A percentile compares a stretch with the other conserved stretches of the same genome.
Conservation (phyloP, 352 stramenopile species). For the Globisporangium radiosum region DNA sequence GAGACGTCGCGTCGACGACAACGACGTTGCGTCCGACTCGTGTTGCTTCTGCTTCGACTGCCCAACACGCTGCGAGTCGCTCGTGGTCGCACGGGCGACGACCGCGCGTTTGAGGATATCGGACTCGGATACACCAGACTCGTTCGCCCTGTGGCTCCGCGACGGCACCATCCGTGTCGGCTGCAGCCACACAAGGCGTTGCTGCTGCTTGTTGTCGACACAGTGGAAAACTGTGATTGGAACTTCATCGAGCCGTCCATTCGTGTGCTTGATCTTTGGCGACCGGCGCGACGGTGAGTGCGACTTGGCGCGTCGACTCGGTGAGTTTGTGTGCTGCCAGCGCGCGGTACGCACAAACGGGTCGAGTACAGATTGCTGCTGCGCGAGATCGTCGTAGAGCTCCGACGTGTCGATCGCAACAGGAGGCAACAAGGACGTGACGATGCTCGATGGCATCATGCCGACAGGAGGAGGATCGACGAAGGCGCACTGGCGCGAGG, state of each 20-base stretch:
- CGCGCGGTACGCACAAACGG: background rate
- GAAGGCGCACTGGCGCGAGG: background rate
- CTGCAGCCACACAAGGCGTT: background rate
- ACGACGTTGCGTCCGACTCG: background rate
- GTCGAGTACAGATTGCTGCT: background rate
- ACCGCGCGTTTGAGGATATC: slow-evolving; percentile 3
- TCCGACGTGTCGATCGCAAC: slow-evolving; percentile 2
- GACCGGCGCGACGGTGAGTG: slow-evolving; percentile 19
- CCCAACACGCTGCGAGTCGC: background rate
- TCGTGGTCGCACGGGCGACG: slow-evolving; percentile 4
- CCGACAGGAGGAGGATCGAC: background rate
- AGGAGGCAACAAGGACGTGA: slow-evolving; percentile 1
- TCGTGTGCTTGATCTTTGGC: slow-evolving; percentile 25
- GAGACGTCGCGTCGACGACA: slow-evolving; percentile 9
- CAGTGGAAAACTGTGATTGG: background rate
- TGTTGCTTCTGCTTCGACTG: too few species aligned
- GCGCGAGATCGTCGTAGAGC: background rate
- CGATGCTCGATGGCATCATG: slow-evolving; percentile 1
- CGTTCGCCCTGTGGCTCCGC: background rate
- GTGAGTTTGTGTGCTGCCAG: background rate
- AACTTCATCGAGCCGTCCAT: slow-evolving; percentile 15
- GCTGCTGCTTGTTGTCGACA: slow-evolving; percentile 1
- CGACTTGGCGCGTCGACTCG: slow-evolving; percentile 13
- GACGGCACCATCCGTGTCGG: background rate
- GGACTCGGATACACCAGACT: background rate